Percentiles rank a stretch among this genome's conserved stretches.
Evolutionary conservation across 768 basidiomycete species (phyloP).

Genomic region (Mycena chlorophos): DNA sequence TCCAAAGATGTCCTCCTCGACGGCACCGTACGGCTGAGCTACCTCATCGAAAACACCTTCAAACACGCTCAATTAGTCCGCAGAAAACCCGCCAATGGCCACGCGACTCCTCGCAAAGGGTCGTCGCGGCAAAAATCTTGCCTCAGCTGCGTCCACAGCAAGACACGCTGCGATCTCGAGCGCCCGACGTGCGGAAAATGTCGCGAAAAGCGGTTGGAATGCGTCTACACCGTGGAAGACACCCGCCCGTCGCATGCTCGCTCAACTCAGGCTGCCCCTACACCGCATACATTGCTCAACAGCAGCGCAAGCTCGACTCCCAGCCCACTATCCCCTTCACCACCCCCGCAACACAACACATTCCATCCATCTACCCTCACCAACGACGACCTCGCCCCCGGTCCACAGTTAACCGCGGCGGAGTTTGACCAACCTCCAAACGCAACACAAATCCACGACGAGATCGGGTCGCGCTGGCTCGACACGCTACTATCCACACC

Average conservation of each 20-base stretch:
- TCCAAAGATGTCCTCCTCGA: too few relatives aligned
- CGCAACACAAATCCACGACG: neutral
- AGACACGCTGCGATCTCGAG: slow-evolving; percentile 15
- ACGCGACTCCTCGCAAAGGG: neutral
- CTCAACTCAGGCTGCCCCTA: neutral
- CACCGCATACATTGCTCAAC: neutral
- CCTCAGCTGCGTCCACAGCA: slow-evolving; percentile 12
- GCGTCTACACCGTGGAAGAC: neutral
- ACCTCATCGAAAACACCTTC: too few relatives aligned
- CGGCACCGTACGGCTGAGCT: too few relatives aligned
- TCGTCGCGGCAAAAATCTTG: slow-evolving; percentile 14
- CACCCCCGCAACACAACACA: neutral
- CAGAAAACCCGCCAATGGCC: neutral
- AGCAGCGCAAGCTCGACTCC: neutral
- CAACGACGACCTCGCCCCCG: neutral
- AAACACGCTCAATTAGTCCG: too few relatives aligned
- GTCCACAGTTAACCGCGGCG: neutral
- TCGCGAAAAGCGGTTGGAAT: neutral
- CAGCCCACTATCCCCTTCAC: neutral
- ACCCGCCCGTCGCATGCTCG: neutral
- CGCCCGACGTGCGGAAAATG: slow-evolving; percentile 13
- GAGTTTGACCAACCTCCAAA: neutral
- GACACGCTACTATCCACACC: slow-evolving; percentile 8
- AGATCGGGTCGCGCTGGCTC: slow-evolving; percentile 19
- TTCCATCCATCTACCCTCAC: neutral